Percentiles rank a stretch among this genome's conserved stretches.
Conservation (phyloP, 176 grass and related monocot genomes). For the Cenchrus americanus region DNA sequence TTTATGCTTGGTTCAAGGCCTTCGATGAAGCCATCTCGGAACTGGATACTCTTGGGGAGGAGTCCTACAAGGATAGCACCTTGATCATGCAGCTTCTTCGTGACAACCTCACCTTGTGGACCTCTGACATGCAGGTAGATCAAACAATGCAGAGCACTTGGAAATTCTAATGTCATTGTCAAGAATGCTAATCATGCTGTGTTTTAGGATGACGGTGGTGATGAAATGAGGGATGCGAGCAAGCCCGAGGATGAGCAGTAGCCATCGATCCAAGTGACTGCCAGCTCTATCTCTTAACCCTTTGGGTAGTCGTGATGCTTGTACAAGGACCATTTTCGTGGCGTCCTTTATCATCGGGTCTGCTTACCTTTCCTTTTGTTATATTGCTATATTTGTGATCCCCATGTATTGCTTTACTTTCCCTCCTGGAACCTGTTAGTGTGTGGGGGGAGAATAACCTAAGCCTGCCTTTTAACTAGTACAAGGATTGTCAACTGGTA, state of each 20-base stretch:
- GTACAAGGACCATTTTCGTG: constrained; percentile 61
- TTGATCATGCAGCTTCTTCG: constrained; percentile 99
- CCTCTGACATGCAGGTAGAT: constrained; percentile 96
- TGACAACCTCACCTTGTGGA: constrained; percentile 98
- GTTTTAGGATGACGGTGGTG: constrained; percentile 74
- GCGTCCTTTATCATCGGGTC: constrained; percentile 46
- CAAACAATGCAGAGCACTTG: not conserved
- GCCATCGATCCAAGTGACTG: constrained; percentile 40
- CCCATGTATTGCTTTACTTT: constrained; percentile 54
- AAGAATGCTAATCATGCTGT: constrained; percentile 31
- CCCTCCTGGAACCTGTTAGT: constrained; percentile 49
- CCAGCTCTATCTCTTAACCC: constrained; percentile 27
- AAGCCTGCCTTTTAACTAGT: constrained; percentile 51
- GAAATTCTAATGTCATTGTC: not conserved
- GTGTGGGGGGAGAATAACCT: constrained; percentile 43
- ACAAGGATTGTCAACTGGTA: constrained; percentile 47
- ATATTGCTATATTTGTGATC: constrained; percentile 48
- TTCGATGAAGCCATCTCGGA: constrained; percentile 96
- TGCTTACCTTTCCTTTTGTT: constrained; percentile 54
- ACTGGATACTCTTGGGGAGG: constrained; percentile 91
- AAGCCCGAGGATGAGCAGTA: constrained; percentile 75
- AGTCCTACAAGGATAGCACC: constrained; percentile 99
- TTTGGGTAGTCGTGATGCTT: constrained; percentile 52
- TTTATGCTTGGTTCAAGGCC: constrained; percentile 53
- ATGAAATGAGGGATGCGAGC: constrained; percentile 87